Conservation (phyloP, 768 basidiomycete genomes). For the Boletus pseudopeckii region DNA sequence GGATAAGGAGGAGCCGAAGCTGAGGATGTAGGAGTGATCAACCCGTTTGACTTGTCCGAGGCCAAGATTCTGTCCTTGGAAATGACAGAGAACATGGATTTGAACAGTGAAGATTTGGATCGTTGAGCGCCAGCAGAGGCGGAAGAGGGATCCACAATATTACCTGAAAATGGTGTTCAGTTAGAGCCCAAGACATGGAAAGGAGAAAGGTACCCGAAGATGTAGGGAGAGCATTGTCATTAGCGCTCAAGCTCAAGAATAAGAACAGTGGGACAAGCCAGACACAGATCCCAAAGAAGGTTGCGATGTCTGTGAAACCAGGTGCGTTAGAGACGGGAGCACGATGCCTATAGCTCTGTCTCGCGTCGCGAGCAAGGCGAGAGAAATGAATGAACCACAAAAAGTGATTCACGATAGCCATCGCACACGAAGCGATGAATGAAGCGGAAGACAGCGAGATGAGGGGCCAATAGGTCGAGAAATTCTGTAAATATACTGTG, state of each 20-base stretch:
- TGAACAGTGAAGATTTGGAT: conserved; percentile 64
- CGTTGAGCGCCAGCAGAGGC: conserved; percentile 31
- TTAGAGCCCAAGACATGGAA: neutral
- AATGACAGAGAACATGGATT: conserved; percentile 53
- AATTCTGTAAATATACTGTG: conserved; percentile 88
- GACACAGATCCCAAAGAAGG: conserved; percentile 83
- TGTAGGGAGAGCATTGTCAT: conserved; percentile 90
- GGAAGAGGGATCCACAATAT: conserved; percentile 21
- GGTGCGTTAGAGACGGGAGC: conserved; percentile 32
- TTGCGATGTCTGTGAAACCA: conserved; percentile 71
- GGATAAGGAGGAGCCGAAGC: conserved; percentile 14
- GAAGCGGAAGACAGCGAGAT: conserved; percentile 84
- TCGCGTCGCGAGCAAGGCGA: conserved; percentile 58
- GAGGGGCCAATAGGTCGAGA: conserved; percentile 84
- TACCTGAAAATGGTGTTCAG: conserved; percentile 7
- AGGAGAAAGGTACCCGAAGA: conserved; percentile 43
- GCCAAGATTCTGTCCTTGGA: conserved; percentile 41
- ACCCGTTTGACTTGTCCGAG: conserved; percentile 57
- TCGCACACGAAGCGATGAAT: conserved; percentile 80
- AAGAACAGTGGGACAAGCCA: conserved; percentile 90
- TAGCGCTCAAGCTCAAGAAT: conserved; percentile 93
- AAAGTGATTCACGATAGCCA: conserved; percentile 91
- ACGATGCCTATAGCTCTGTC: conserved; percentile 48
- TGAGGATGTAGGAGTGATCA: conserved; percentile 61
- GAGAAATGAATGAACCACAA: conserved; percentile 97